Evolutionary conservation across 306 rosid species (phyloP).

Genomic region (Malus asiatica): DNA sequence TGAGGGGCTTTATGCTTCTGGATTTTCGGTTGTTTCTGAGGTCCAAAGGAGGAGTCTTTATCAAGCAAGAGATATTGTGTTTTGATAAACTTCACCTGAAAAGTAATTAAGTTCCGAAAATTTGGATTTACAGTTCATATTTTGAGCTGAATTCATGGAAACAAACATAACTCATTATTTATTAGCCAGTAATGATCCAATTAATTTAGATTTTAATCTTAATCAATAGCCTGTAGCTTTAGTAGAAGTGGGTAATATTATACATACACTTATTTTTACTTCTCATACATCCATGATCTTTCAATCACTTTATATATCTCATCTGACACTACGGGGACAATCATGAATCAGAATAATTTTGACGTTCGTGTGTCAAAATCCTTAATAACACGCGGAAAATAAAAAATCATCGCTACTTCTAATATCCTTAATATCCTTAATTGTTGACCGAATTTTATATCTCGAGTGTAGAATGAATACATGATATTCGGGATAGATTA

Average conservation of each 20-base stretch:
- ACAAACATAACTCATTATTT: not conserved
- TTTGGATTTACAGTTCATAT: not conserved
- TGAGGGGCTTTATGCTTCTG: not conserved
- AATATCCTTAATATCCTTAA: too few relatives aligned
- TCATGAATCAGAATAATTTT: not conserved
- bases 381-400: not conserved
- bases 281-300: too few relatives aligned
- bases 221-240: not conserved
- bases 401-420: too few relatives aligned
- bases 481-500: too few relatives aligned
- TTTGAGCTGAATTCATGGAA: not conserved
- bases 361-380: not conserved
- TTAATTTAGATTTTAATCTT: not conserved
- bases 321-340: too few relatives aligned
- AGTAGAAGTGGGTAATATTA: not conserved
- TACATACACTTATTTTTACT: too few relatives aligned
- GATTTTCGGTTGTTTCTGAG: not conserved
- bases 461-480: too few relatives aligned
- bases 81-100: not conserved
- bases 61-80: not conserved
- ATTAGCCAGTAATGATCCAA: not conserved
- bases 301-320: too few relatives aligned
- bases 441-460: not conserved
- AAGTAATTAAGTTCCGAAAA: not conserved
- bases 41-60: constrained; percentile 3